Evolutionary conservation across 345 rosid genomes (phyloP), one percentile per base, ranked within the genome.

Genomic region (Acer campestre): DNA sequence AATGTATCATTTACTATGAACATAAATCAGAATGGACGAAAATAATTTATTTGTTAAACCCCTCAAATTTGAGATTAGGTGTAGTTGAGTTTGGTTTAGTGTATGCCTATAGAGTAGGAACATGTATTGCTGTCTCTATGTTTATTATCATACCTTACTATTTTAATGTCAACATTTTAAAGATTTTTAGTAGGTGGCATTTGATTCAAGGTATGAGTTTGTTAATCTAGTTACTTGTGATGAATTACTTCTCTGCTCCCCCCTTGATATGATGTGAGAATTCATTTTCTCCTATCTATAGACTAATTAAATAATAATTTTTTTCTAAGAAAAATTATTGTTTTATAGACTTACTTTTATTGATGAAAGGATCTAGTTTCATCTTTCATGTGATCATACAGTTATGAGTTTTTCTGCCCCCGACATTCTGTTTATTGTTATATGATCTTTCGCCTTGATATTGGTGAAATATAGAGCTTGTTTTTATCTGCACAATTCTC

Each of bases 311-410:
- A 56, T 18, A 2, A 0, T 29, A 29, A 29, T 0, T 31, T 2
- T 53, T 70, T 70, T 29, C 25, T 8, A 29, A 18, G 31, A 10
- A 29, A 29, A 29, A 18, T 70, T 4, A 68, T 11, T 22, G 18
- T 31, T 70, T 29, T 70, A 35, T 35, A 7, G 27, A 4, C n/a
- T 2, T 9, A 1, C 53, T 53, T 51, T 51, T 0, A 31, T 71
- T 38, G n/a, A 31, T 55, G 49, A 56, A 70, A 49, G 40, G 73
- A 9, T 70, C 13, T 51, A 27, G n/a, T 49, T 70, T 51, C 58
- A 49, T 17, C 17, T 23, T 65, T 65, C 46, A 35, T 1, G 46
- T 20, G 11, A 35, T 16, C 46, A 16, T 16, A 46, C 49, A 10
- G 12, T 46, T 46, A 9, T 69, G 29, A 48, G 7, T 48, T 48